Percentiles rank a stretch among this genome's conserved stretches.
phyloP scores from a whole-genome alignment of 1,284 basidiomycete genomes.

The Microbotryum silenes-acaulis region DNA sequence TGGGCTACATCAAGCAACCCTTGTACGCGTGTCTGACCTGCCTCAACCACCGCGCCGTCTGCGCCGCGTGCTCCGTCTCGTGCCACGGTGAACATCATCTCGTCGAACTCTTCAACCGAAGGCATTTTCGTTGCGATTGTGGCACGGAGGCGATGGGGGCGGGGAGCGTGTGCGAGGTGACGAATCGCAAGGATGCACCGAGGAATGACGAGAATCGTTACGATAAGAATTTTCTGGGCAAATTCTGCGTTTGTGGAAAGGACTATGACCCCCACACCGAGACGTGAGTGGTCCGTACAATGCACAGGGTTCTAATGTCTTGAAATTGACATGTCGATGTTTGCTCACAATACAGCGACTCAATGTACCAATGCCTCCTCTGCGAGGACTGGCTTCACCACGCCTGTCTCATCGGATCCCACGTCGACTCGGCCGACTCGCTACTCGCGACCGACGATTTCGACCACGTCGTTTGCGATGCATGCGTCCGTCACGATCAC shows the following conservation, averaged over 20 bases:
- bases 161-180: slow-evolving; percentile 23
- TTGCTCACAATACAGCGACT: slow-evolving; percentile 4
- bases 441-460: slow-evolving; percentile 29
- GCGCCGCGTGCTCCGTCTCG: slow-evolving; percentile 41
- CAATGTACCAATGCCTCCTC: slow-evolving; percentile 42
- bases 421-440: slow-evolving; percentile 7
- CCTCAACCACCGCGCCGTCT: slow-evolving; percentile 40
- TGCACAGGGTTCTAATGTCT: not conserved
- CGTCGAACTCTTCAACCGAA: slow-evolving; percentile 34
- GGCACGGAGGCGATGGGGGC: slow-evolving; percentile 31
- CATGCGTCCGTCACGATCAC: slow-evolving; percentile 11
- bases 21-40: slow-evolving; percentile 37
- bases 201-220: slow-evolving; percentile 32
- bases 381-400: slow-evolving; percentile 45
- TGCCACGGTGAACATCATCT: slow-evolving; percentile 40
- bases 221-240: slow-evolving; percentile 40
- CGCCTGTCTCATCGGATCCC: slow-evolving; percentile 35
- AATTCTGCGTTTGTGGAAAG: slow-evolving; percentile 43
- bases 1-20: slow-evolving; percentile 41
- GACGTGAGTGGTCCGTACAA: slow-evolving; percentile 23
- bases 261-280: slow-evolving; percentile 43
- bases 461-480: slow-evolving; percentile 32
- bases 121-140: slow-evolving; percentile 35
- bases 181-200: slow-evolving; percentile 23
- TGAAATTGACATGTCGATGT: not conserved